phyloP scores from a whole-genome alignment of 805 yeast species.

The Torulaspora delbrueckii region DNA sequence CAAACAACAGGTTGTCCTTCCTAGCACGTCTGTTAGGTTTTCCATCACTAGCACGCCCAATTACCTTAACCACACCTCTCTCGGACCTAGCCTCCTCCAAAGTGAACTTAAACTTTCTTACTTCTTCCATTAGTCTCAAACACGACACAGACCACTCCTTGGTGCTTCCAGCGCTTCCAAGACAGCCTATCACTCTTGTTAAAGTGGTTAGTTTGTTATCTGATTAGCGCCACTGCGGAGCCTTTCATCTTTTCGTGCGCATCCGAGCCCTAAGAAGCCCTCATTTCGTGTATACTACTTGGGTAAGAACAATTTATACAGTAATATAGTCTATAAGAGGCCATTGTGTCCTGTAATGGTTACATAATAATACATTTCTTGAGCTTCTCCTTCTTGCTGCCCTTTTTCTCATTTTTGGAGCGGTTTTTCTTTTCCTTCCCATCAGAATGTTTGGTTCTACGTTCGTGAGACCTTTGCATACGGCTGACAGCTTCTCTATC shows the following conservation, averaged over 20 bases:
- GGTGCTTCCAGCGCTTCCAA: not conserved
- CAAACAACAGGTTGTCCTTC: conserved; percentile 19
- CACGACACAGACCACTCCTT: not conserved
- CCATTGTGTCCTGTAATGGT: not conserved
- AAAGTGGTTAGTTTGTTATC: not conserved
- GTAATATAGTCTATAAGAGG: not conserved
- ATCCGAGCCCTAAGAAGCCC: conserved; percentile 4
- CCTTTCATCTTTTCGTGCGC: not conserved
- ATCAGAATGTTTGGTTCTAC: conserved; percentile 4
- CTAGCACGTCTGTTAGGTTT: conserved; percentile 16
- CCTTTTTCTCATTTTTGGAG: conserved; percentile 1
- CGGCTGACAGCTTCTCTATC: conserved; percentile 47
- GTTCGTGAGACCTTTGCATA: conserved; percentile 37
- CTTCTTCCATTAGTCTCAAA: conserved; percentile 10
- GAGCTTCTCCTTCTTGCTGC: conserved; percentile 11
- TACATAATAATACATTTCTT: conserved; percentile 16
- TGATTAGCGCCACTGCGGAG: conserved; percentile 6
- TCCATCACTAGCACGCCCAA: conserved; percentile 21
- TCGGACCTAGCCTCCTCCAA: conserved; percentile 14
- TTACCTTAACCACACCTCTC: conserved; percentile 15
- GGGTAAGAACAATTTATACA: not conserved
- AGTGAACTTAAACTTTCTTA: conserved; percentile 13
- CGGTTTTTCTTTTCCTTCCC: conserved; percentile 8
- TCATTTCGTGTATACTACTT: not conserved
- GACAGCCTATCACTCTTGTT: not conserved